A percentile compares a stretch with the other conserved stretches of the same genome.
These are phyloP conservation scores for Leucosporidium creatinivorum DNA, from an alignment of 768 basidiomycete species.

Conservation along the genomic window DNA sequence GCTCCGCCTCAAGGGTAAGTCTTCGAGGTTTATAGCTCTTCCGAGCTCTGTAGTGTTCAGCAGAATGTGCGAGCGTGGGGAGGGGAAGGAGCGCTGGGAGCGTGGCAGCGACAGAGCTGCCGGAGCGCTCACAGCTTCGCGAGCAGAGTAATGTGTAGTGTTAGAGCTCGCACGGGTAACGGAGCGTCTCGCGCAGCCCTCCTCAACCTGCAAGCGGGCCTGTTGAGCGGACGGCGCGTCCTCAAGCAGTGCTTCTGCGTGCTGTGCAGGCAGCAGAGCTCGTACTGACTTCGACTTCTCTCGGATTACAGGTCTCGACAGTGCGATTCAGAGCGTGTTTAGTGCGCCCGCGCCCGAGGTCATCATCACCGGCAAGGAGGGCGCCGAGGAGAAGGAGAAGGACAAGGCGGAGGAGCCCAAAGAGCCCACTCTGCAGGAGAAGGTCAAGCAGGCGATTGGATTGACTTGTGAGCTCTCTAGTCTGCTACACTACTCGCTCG, in stretches of 20 bases:
- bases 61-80: not conserved
- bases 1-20: slow-evolving; percentile 8
- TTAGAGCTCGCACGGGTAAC: not conserved
- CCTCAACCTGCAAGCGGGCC: not conserved
- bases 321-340: not conserved
- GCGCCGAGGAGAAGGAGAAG: not conserved
- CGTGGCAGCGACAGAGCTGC: not conserved
- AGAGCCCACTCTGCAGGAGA: not conserved
- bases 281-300: not conserved
- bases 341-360: not conserved
- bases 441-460: slow-evolving; percentile 5
- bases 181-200: not conserved
- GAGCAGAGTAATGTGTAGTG: not conserved
- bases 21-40: too few relatives aligned
- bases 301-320: not conserved
- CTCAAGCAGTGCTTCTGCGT: not conserved
- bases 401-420: not conserved
- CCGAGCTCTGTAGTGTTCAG: too few relatives aligned
- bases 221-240: too few relatives aligned
- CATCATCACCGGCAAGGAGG: not conserved
- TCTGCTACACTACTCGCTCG: not conserved
- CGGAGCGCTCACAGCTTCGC: not conserved
- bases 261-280: not conserved
- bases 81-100: not conserved
- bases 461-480: not conserved